A percentile compares a stretch with the other conserved stretches of the same genome.
These are phyloP conservation scores for Acacia crassicarpa DNA, from an alignment of 306 rosid species.

Conservation along the genomic window DNA sequence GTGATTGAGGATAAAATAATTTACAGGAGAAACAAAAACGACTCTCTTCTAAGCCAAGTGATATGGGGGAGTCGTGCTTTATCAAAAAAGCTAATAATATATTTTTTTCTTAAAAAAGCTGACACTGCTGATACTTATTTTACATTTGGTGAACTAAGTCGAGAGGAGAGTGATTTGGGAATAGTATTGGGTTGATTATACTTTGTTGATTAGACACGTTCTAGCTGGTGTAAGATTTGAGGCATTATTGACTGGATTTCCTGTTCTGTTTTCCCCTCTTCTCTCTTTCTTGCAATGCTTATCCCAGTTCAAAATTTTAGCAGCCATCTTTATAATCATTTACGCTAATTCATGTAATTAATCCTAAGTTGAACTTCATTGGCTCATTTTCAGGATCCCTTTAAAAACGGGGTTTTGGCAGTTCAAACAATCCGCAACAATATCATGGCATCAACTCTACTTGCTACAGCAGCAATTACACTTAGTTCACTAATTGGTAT, in stretches of 20 bases:
- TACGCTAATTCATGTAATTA: neutral
- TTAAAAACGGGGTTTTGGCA: constrained; percentile 80
- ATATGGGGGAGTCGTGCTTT: neutral
- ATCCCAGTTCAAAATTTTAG: neutral
- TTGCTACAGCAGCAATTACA: constrained; percentile 89
- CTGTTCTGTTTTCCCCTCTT: neutral
- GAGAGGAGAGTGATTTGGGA: neutral
- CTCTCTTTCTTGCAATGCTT: neutral
- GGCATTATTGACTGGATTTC: neutral
- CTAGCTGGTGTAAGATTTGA: constrained; percentile 4
- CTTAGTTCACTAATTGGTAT: constrained; percentile 89
- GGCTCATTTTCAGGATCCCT: constrained; percentile 71
- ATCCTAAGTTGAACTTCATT: constrained; percentile 20
- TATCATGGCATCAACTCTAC: constrained; percentile 91
- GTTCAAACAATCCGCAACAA: constrained; percentile 94
- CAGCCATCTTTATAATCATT: neutral
- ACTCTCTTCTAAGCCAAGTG: neutral
- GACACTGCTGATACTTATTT: neutral
- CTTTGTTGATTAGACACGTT: neutral
- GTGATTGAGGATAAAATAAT: neutral
- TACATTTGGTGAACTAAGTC: neutral
- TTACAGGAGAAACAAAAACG: neutral
- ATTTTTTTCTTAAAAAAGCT: neutral
- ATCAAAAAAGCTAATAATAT: neutral
- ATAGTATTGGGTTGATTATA: neutral